Percentiles rank a stretch among this genome's conserved stretches.
Evolutionary conservation across 139 green algal genomes (phyloP).

Genomic region (Chlorella sp.): DNA sequence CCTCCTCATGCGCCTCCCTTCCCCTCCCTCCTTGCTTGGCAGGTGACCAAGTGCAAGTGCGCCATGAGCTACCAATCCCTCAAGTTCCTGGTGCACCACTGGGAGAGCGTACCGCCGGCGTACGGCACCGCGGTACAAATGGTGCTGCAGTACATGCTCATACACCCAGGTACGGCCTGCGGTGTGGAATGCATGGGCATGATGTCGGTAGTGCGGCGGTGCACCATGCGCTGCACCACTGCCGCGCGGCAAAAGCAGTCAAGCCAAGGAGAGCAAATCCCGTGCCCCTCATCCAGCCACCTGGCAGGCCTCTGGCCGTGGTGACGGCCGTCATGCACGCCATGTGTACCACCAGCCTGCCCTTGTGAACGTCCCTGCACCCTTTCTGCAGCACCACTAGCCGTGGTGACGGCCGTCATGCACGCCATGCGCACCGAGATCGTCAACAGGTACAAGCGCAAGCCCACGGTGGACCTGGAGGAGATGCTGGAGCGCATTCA

Average conservation of each 20-base stretch:
- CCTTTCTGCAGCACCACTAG: neutral
- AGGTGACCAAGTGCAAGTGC: neutral
- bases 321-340: neutral
- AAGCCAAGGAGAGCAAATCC: no score
- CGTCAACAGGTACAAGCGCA: neutral
- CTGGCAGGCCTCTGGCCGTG: neutral
- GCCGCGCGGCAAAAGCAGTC: no score
- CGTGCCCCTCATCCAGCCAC: no score
- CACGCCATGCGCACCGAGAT: neutral
- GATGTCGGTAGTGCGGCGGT: neutral
- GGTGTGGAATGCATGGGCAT: neutral
- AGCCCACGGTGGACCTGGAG: neutral
- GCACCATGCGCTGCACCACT: no score
- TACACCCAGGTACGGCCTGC: neutral
- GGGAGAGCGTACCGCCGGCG: neutral
- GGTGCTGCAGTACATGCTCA: neutral
- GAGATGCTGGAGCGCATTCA: neutral
- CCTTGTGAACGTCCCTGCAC: no score
- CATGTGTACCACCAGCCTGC: neutral
- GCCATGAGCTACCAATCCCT: neutral
- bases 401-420: neutral
- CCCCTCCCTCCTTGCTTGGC: no score
- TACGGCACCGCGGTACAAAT: neutral
- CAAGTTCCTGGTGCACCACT: constrained; percentile 5
- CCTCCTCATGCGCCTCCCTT: no score